phyloP scores from a whole-genome alignment of 2,329 filamentous ascomycete species.

The Chalaropsis thielavioides region DNA sequence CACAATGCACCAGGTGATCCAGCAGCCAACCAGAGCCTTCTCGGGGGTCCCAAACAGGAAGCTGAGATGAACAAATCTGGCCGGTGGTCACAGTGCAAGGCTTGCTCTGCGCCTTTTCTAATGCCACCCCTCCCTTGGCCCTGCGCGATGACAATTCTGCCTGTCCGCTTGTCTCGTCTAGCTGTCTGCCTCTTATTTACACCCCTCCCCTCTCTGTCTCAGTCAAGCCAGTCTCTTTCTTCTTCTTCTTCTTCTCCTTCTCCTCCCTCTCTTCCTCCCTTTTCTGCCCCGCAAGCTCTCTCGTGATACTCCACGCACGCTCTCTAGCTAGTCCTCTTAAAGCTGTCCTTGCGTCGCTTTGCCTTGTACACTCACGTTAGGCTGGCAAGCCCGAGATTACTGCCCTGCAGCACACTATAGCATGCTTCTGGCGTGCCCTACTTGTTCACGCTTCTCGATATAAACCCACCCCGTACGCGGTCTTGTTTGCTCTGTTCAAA shows the following conservation, averaged over 20 bases:
- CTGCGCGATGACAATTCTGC: not conserved
- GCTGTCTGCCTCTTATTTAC: not conserved
- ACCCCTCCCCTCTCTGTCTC: constrained; percentile 1
- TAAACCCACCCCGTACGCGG: not conserved
- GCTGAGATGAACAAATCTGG: not conserved
- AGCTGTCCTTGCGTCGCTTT: not conserved
- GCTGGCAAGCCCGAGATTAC: not conserved
- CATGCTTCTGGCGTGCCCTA: not conserved
- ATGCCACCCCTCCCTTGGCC: not conserved
- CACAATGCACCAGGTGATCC: not conserved
- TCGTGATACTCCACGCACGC: not conserved
- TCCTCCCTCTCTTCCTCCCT: not conserved
- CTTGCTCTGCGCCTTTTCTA: not conserved
- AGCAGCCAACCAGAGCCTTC: not conserved
- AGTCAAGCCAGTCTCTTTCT: not conserved
- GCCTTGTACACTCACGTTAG: not conserved
- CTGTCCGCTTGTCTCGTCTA: not conserved
- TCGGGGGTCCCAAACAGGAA: not conserved
- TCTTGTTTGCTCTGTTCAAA: not conserved
- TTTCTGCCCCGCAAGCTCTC: not conserved
- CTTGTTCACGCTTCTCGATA: not conserved
- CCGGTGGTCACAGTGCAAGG: not conserved
- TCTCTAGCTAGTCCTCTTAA: not conserved
- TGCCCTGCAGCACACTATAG: not conserved
- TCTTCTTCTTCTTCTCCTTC: not conserved